Evolutionary conservation across 495 filamentous ascomycete genomes (phyloP), one percentile per base, ranked within the genome.

Genomic region (Lepidopterella palustris): DNA sequence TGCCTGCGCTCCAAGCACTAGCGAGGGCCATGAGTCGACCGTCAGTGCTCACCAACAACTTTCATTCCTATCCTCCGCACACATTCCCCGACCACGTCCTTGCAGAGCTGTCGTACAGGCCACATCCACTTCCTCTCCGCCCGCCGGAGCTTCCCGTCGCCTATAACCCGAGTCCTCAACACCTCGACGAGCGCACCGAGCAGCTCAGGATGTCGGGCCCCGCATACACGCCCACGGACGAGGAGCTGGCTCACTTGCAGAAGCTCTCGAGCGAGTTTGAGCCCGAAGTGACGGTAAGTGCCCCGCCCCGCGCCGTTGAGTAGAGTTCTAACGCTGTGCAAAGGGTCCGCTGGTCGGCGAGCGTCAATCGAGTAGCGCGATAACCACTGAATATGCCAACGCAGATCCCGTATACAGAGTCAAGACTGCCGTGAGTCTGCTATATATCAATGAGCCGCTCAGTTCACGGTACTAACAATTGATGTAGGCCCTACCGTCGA

Each of bases 381-480:
- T 98, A 65, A 86, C 88, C 4, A 78, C 84, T 61, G 92, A 96
- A 70, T 98, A 96, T 75, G 89, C 90, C 25, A 87, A 89, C 76
- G 92, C 90, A 52, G 92, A 98, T 72, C 87, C 89, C 6, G 75
- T 88, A 24, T 92, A 87, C 65, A 82, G 87, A 6, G 79, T 85
- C 35, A 97, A 97, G 76, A 96, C 92, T 21, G 81, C 80, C 70
- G 93, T 97, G 76, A 71, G 85, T 42, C 28, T 24, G 50, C 42
- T 32, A 23, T 53, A 50, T 28, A 18, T 4, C 4, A n/a, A 31
- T 4, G 28, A 18, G 13, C 23, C 10, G 24, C 25, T 32, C 11
- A 5, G 15, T n/a, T 28, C 47, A 24, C 5, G 3, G 3, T 27
- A 21, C 47, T 50, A 15, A 50, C 25, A 50, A 54, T 40, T 35